Conservation (phyloP, 2,329 filamentous ascomycete genomes). For the Pseudogymnoascus sp. region DNA sequence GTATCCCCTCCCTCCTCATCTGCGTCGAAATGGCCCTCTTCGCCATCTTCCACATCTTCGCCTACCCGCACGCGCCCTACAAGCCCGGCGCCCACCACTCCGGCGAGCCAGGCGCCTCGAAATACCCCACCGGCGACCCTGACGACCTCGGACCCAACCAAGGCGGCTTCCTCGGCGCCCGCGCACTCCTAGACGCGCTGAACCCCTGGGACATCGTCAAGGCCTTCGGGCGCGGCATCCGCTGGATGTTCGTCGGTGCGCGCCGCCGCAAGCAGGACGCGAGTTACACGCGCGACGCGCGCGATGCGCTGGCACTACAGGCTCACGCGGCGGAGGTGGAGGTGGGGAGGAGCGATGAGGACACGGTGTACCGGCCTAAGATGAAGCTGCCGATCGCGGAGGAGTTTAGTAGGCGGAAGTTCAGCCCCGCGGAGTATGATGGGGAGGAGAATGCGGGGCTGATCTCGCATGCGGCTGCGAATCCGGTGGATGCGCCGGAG, state of each 20-base stretch:
- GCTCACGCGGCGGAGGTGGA: not conserved
- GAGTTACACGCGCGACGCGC: constrained; percentile 36
- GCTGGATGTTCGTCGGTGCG: constrained; percentile 73
- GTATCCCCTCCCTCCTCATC: constrained; percentile 69
- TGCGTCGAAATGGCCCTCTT: constrained; percentile 84
- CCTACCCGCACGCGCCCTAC: constrained; percentile 73
- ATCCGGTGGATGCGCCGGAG: constrained; percentile 15
- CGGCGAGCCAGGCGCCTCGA: constrained; percentile 31
- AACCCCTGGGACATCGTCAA: constrained; percentile 81
- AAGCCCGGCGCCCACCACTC: constrained; percentile 26
- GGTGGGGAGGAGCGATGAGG: not conserved
- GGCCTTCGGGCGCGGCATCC: constrained; percentile 66
- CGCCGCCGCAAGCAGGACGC: constrained; percentile 49
- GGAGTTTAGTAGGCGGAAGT: constrained; percentile 26
- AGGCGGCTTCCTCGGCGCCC: constrained; percentile 57
- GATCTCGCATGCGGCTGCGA: constrained; percentile 26
- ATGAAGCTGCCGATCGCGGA: constrained; percentile 24
- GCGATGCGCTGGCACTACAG: not conserved
- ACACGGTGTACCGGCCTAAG: not conserved
- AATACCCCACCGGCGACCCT: constrained; percentile 41
- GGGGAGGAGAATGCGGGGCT: constrained; percentile 22
- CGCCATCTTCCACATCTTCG: constrained; percentile 69
- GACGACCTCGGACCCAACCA: constrained; percentile 45
- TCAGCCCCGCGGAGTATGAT: constrained; percentile 13
- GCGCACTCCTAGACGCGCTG: constrained; percentile 63